A percentile compares a stretch with the other conserved stretches of the same genome.
phyloP scores from a whole-genome alignment of 2,329 filamentous ascomycete genomes.

The Eutypa lata region DNA sequence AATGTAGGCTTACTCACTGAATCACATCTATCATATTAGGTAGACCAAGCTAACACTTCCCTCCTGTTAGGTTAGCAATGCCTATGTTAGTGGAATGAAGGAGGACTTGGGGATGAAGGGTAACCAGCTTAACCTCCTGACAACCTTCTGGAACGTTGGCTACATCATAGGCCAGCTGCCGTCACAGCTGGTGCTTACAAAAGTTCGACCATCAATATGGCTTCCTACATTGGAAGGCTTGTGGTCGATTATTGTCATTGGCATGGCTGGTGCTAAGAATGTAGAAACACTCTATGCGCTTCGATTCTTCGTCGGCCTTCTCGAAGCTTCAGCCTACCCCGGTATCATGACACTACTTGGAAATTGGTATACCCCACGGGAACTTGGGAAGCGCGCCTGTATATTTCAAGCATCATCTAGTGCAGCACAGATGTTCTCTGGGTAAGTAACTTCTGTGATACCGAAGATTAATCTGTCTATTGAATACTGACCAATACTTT shows the following conservation, averaged over 20 bases:
- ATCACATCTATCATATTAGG: not conserved
- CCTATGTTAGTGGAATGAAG: slow-evolving; percentile 45
- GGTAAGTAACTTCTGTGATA: not conserved
- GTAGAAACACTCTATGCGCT: slow-evolving; percentile 37
- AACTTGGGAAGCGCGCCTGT: slow-evolving; percentile 49
- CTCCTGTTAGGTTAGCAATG: slow-evolving; percentile 36
- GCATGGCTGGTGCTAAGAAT: slow-evolving; percentile 27
- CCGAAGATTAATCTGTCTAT: not conserved
- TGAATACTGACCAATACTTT: slow-evolving; percentile 35
- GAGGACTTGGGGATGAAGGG: slow-evolving; percentile 42
- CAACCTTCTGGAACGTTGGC: slow-evolving; percentile 45
- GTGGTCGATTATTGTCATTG: slow-evolving; percentile 34
- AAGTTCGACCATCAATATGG: slow-evolving; percentile 40
- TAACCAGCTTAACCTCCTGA: slow-evolving; percentile 43
- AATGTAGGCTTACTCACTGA: slow-evolving; percentile 15
- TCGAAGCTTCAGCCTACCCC: slow-evolving; percentile 37
- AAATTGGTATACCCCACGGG: slow-evolving; percentile 39
- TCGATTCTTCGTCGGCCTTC: slow-evolving; percentile 41
- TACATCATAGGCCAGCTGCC: slow-evolving; percentile 35
- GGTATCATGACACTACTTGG: slow-evolving; percentile 42
- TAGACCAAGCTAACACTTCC: not conserved
- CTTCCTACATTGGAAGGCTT: slow-evolving; percentile 37
- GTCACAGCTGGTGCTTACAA: slow-evolving; percentile 35
- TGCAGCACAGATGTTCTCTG: slow-evolving; percentile 51
- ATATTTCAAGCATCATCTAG: slow-evolving; percentile 48